Evolutionary conservation across 1,139 yeast genomes (phyloP).

Genomic region (Pichia sp.): DNA sequence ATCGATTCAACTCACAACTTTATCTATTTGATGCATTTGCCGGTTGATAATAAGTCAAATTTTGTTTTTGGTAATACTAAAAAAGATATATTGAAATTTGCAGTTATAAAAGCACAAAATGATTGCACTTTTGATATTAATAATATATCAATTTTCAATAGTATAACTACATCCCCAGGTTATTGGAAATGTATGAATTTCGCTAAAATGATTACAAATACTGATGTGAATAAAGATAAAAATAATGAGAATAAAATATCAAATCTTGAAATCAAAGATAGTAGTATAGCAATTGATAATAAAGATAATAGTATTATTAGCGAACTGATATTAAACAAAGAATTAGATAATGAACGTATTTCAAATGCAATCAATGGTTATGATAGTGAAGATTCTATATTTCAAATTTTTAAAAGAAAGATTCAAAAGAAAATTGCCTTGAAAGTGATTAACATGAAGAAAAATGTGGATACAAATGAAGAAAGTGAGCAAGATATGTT

Average conservation of each 20-base stretch:
- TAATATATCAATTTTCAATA: constrained; percentile 9
- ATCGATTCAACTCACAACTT: constrained; percentile 18
- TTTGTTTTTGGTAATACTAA: constrained; percentile 14
- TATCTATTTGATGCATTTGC: constrained; percentile 18
- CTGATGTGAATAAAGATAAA: no score
- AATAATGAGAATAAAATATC: no score
- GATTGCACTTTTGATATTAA: constrained; percentile 1
- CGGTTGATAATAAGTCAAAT: constrained; percentile 13
- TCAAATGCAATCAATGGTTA: constrained; percentile 1
- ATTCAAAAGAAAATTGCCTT: constrained; percentile 18
- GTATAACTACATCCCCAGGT: constrained; percentile 11
- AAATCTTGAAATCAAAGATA: neutral
- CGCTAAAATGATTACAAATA: neutral
- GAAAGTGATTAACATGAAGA: constrained; percentile 15
- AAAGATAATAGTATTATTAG: neutral
- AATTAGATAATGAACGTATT: constrained; percentile 15
- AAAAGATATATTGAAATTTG: constrained; percentile 17
- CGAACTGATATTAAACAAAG: constrained; percentile 12
- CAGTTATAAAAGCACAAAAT: constrained; percentile 1
- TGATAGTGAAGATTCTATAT: constrained; percentile 2
- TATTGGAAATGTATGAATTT: constrained; percentile 8
- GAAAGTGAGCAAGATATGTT: constrained; percentile 18
- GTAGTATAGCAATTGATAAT: neutral
- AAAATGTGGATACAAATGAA: constrained; percentile 2
- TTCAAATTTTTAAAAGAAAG: neutral